Conservation (phyloP, 2,329 filamentous ascomycete species). For the Arthrinium puccinioides region DNA sequence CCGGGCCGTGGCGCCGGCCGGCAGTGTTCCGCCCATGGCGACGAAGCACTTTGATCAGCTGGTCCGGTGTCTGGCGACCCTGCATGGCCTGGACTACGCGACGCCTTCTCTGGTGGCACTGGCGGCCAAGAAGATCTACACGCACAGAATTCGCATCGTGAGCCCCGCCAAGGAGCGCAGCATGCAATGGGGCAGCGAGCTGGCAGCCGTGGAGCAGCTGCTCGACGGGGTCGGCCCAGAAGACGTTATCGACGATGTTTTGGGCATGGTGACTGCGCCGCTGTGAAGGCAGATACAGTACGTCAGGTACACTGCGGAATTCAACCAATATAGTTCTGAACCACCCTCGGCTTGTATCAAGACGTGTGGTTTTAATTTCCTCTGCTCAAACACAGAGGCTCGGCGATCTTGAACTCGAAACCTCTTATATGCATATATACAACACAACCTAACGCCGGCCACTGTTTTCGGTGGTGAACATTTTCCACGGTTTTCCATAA, state of each 20-base stretch:
- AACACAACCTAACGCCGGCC: conserved; percentile 2
- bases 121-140: conserved; percentile 79
- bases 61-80: conserved; percentile 64
- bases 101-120: conserved; percentile 78
- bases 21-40: conserved; percentile 68
- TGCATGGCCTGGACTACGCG: conserved; percentile 74
- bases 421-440: conserved; percentile 1
- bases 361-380: no score
- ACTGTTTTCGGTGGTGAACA: not conserved
- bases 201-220: conserved; percentile 59
- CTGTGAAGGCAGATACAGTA: conserved; percentile 30
- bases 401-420: no score
- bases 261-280: conserved; percentile 50
- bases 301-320: no score
- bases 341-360: no score
- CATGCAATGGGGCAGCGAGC: conserved; percentile 85
- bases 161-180: conserved; percentile 69
- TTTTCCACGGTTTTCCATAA: not conserved
- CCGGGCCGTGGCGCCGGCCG: conserved; percentile 57
- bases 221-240: conserved; percentile 56
- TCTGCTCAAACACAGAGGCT: no score
- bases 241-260: conserved; percentile 58
- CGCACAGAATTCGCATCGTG: conserved; percentile 72
- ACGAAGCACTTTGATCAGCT: conserved; percentile 71
- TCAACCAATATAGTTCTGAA: no score